Evolutionary conservation across 768 basidiomycete species (phyloP), one percentile per base, ranked within the genome.

Genomic region (Phaeotremella skinneri): DNA sequence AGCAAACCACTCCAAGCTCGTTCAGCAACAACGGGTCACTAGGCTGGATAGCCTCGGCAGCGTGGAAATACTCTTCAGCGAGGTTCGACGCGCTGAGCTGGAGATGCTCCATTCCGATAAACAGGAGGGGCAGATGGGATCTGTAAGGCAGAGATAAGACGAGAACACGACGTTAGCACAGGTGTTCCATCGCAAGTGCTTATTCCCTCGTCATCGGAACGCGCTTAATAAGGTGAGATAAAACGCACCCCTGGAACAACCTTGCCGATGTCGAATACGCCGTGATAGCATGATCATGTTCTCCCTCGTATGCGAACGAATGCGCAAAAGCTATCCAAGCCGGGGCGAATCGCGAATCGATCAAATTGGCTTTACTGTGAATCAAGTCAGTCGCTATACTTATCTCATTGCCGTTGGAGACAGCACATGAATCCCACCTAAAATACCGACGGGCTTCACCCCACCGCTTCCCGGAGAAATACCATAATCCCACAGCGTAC

Each of bases 401-500:
- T 52, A 55, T 60, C 51, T 1, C 20, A 7, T 48, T 45, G 2
- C 5, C 2, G 37, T 52, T 4, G 0, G 14, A 21, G 42, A 34
- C 17, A 34, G 21, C 41, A 49, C 23, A 2, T 3, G 31, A n/a
- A 7, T 59, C 81, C 48, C 56, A 91, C 91, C 92, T 94, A 75
- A 98, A 94, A 73, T 93, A 98, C 64, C 93, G 86, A 66, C 94
- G 81, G 2, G 93, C 91, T 67, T 94, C 90, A 11, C 85, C 80
- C 88, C 89, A 99, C 70, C 93, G 90, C 51, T 84, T 83, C 27
- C 85, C 85, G 30, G 86, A 84, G 56, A 94, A 83, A 78, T 99
- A 98, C 89, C 93, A 99, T 21, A 97, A 85, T 0, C 93, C 96
- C 23, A 98, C 96, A 3, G 96, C 91, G 77, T 98, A 99, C 96